Evolutionary conservation across 306 rosid species (phyloP), one percentile per base, ranked within the genome.

Genomic region (Hylodesmum podocarpum): DNA sequence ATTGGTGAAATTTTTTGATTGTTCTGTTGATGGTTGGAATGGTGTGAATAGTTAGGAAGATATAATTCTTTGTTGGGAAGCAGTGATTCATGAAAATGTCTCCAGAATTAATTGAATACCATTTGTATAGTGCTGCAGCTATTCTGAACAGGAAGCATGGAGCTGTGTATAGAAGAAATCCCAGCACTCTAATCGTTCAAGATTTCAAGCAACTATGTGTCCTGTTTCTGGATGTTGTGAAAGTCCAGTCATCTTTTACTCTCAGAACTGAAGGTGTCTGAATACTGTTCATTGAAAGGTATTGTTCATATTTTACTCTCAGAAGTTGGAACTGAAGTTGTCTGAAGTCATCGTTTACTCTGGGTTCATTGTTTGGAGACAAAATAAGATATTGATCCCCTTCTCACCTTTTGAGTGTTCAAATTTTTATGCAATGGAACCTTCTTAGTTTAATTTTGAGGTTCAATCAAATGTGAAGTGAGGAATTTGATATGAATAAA

Each of bases 381-480:
- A 4, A 19, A 28, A 4, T 4, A 19, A 65, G 14, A 27, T 51
- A 22, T 50, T 16, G 3, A 37, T 18, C 21, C 37, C n/a, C 61
- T 61, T 47, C 37, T 28, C 54, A 34, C 16, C 37, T 50, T 36
- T 37, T 40, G 16, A 14, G 4, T 53, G 46, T 41, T 54, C 33
- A 44, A n/a, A 10, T 73, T 31, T 43, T 64, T 63, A 22, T 14
- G 51, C 6, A 64, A 40, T 37, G 44, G 25, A 24, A 37, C 37
- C 0, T 47, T 61, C 21, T 11, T 43, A 29, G 55, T 59, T 25
- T 78, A 78, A n/a, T 77, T 37, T 78, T 49, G 16, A 59, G 21
- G 10, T 65, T 49, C 33, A 33, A 58, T 13, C 41, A 39, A 39
- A 39, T 27, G 9, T 72, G 4, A 4, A 11, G 46, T 5, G 36